Conservation (phyloP, 257 asterid genomes). For the Echium plantagineum region DNA sequence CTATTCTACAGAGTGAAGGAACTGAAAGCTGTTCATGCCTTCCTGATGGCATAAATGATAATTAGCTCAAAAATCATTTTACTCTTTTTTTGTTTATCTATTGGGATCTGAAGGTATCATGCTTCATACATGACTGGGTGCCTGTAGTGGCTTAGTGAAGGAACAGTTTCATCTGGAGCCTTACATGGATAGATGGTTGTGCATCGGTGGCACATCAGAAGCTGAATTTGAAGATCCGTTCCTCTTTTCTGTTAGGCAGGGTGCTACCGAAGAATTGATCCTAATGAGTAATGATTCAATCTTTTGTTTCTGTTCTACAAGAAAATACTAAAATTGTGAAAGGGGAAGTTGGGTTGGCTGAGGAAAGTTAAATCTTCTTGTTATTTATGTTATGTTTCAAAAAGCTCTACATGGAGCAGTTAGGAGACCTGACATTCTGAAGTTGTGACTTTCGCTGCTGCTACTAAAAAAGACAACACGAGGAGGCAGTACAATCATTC, state of each 20-base stretch:
- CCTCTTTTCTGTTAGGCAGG: not conserved
- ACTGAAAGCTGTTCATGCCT: not conserved
- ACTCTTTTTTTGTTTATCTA: too few species aligned
- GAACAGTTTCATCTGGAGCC: not conserved
- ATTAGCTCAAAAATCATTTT: not conserved
- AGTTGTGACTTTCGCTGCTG: too few species aligned
- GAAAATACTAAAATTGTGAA: too few species aligned
- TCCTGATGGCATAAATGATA: not conserved
- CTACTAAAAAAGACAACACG: not conserved
- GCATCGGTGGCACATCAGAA: not conserved
- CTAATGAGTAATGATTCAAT: not conserved
- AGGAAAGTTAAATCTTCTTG: not conserved
- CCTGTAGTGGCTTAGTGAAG: not conserved
- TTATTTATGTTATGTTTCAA: not conserved
- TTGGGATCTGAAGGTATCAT: not conserved
- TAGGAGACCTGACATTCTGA: not conserved
- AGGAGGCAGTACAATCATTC: not conserved
- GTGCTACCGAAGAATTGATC: not conserved
- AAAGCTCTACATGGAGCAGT: not conserved
- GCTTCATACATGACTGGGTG: not conserved
- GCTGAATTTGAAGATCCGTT: not conserved
- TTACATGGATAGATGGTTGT: not conserved
- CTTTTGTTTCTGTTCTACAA: not conserved
- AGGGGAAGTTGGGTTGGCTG: not conserved
- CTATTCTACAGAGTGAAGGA: not conserved